These are phyloP conservation scores for Aspergillus funiculosus DNA, from an alignment of 495 filamentous ascomycete genomes.

Conservation along the genomic window DNA sequence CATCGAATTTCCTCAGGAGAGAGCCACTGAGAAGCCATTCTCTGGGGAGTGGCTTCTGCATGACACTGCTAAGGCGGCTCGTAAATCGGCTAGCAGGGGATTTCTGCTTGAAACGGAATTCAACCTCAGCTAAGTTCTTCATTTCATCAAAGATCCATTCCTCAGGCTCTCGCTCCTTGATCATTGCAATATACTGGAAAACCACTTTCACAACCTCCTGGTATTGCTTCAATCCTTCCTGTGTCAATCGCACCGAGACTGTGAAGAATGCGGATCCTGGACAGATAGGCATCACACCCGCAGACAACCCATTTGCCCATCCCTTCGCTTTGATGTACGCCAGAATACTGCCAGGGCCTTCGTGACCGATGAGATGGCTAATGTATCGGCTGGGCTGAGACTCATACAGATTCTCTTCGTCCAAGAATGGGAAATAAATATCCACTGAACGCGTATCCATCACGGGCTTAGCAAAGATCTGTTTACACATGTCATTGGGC, in stretches of 20 bases:
- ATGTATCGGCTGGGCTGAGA: constrained; percentile 85
- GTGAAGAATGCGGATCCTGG: constrained; percentile 83
- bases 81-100: constrained; percentile 82
- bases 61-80: constrained; percentile 69
- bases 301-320: constrained; percentile 84
- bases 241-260: constrained; percentile 72
- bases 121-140: constrained; percentile 80
- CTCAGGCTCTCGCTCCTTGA: constrained; percentile 74
- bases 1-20: constrained; percentile 71
- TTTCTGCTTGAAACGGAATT: constrained; percentile 94
- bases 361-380: constrained; percentile 90
- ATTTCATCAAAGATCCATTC: constrained; percentile 92
- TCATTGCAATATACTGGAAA: constrained; percentile 90
- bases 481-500: constrained; percentile 62
- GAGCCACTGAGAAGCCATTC: constrained; percentile 80
- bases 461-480: constrained; percentile 92
- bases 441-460: constrained; percentile 86
- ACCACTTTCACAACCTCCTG: constrained; percentile 79
- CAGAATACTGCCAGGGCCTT: constrained; percentile 94
- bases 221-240: constrained; percentile 80
- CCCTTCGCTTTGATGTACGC: constrained; percentile 92
- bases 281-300: constrained; percentile 70
- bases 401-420: constrained; percentile 79
- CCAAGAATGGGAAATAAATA: constrained; percentile 81
- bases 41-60: constrained; percentile 84